Base-by-base conservation (phyloP, 768 basidiomycete species). In the Thelephora ganbajun region DNA sequence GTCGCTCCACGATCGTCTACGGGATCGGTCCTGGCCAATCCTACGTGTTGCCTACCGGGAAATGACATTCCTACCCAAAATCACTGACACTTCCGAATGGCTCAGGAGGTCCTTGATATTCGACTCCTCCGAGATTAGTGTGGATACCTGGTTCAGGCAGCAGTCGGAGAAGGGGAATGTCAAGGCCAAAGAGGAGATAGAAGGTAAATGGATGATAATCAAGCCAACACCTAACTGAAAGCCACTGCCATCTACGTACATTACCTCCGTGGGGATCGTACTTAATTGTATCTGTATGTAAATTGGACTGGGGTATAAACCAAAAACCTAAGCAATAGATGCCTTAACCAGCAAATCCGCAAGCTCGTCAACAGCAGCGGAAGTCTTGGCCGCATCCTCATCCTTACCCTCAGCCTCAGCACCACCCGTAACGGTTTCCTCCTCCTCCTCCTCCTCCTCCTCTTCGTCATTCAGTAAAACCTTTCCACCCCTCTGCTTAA, bases 401-500 rank as follows among this genome's bases (percentile, higher is more conserved):
- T 72, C 70, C 18, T 69, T 57, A 64, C 70, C 70, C 35, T 71
- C 51, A 66, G 59, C 70, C 47, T 74, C 73, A 14, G 73, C 74
- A 33, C 72, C 74, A 33, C 67, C 69, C 50, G 70, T 69, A 47
- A 72, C 74, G 26, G 26, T 30, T 4, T 71, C 74, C 34, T 73
- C 75, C 16, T 80, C 72, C 43, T 77, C 79, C 43, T 80, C 83
- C 44, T 88, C 80, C 33, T 79, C 77, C 19, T 88, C 86, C 1
- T 93, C 89, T n/a, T 87, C 88, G 47, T 92, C 84, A 1, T 74
- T 71, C 0, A 77, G 68, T 6, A 80, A 64, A 5, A 87, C 59
- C 53, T 74, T 82, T 2, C 85, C 85, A 26, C 79, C 78, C 23
- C 83, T 74, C 49, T 69, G 70, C 59, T 73, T 78, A 58, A 88